These are phyloP conservation scores for Apostasia ramifera DNA, from an alignment of 106 monocot genomes.

Conservation along the genomic window DNA sequence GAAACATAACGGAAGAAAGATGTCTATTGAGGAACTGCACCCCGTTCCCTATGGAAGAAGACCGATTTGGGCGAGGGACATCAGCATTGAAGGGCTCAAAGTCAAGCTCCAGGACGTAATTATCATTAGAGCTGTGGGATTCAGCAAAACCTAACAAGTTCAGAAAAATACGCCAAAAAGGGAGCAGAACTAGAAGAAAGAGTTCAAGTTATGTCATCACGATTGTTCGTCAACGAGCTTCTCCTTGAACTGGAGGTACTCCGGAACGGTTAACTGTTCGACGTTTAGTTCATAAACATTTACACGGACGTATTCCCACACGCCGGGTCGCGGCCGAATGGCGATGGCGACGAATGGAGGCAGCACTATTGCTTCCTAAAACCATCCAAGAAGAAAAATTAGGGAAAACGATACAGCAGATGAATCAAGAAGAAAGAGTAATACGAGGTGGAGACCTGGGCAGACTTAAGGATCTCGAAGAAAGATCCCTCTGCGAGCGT, in stretches of 20 bases:
- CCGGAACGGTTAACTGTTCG: slow-evolving; percentile 62
- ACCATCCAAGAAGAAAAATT: not conserved
- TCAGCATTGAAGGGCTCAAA: slow-evolving; percentile 86
- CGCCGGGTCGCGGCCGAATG: slow-evolving; percentile 79
- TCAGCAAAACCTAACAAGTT: not conserved
- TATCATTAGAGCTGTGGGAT: slow-evolving; percentile 40
- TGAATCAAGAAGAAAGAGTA: not conserved
- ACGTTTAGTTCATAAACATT: slow-evolving; percentile 88
- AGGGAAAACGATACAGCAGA: not conserved
- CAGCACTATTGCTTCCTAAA: slow-evolving; percentile 87
- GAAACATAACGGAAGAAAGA: slow-evolving; percentile 85
- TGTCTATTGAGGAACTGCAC: slow-evolving; percentile 95
- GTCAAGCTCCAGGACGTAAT: slow-evolving; percentile 69
- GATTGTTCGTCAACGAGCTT: slow-evolving; percentile 76
- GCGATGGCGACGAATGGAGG: slow-evolving; percentile 95
- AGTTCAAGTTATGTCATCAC: not conserved
- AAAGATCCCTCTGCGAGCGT: slow-evolving; percentile 61
- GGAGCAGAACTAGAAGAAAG: not conserved
- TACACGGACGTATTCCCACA: slow-evolving; percentile 90
- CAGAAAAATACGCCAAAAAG: not conserved
- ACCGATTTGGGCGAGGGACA: slow-evolving; percentile 59
- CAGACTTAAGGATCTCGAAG: slow-evolving; percentile 59
- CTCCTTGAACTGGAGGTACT: slow-evolving; percentile 90
- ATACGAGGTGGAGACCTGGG: slow-evolving; percentile 36
- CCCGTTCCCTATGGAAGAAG: slow-evolving; percentile 90